Base-by-base conservation (phyloP, 2,329 filamentous ascomycete species). In the Penicillium sp. region DNA sequence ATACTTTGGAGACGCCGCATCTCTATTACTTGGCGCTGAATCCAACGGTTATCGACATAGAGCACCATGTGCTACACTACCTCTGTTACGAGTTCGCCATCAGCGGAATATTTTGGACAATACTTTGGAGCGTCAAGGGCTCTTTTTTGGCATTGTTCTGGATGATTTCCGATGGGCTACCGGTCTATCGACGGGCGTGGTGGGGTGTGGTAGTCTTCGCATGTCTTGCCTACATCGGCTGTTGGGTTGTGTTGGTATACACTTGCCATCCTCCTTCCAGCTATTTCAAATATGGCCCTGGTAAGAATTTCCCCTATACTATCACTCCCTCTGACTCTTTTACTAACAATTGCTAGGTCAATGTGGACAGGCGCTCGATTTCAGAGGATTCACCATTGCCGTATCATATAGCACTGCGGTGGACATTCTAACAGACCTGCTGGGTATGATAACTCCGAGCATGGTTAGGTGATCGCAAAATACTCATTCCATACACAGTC, bases 381-480 rank as follows among this genome's bases (percentile, higher is more conserved):
- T 51, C 16, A 43, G 13, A 13, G 59, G 59, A 24, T 56, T 59
- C 5, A 10, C 59, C 14, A 62, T 64, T 22, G 48, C 60, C 14
- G 63, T 63, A 21, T 56, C 42, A 13, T 64, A 62, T 16, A 63
- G 60, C 43, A 66, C 62, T 6, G 55, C 55, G 1, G 58, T 62
- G 13, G 66, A 68, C 34, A 60, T 67, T 10, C 22, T 60, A 2
- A 63, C 63, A 4, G 65, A 68, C 10, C 24, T 67, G 5, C 57
- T 68, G 40, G 63, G 65, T 68, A 61, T 21, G 54, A 31, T n/a
- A 5, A 2, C 2, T 21, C 5, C 3, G 8, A 8, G 5, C 5
- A 27, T 5, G 24, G 1, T 6, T 27, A 27, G 1, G 24, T 24
- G n/a, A 34, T n/a, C 10, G 49, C 43, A 43, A 11, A 10, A 44